phyloP scores from a whole-genome alignment of 768 basidiomycete species.

The Lactarius pseudohatsudake region DNA sequence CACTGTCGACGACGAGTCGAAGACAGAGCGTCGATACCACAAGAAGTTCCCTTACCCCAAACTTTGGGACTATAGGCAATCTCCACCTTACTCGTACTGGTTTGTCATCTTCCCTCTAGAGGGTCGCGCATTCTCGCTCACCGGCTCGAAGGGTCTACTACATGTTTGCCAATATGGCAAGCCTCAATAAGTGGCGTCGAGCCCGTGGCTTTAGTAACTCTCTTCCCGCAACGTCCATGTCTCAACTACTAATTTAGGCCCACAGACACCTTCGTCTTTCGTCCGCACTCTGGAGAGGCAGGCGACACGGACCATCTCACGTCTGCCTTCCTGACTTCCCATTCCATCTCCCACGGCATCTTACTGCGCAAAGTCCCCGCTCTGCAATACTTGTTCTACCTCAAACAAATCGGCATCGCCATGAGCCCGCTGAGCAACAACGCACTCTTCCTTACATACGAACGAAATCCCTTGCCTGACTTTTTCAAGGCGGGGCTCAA shows the following conservation, averaged over 20 bases:
- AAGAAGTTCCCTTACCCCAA: conserved; percentile 92
- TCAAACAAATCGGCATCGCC: conserved; percentile 97
- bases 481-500: conserved; percentile 97
- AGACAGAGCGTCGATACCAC: conserved; percentile 86
- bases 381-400: conserved; percentile 94
- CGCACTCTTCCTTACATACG: conserved; percentile 93
- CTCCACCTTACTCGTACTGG: conserved; percentile 97
- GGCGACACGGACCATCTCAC: conserved; percentile 98
- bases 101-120: conserved; percentile 37
- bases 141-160: conserved; percentile 79
- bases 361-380: conserved; percentile 96
- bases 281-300: conserved; percentile 97
- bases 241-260: conserved; percentile 14
- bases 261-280: conserved; percentile 91
- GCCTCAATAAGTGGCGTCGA: conserved; percentile 90
- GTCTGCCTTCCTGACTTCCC: conserved; percentile 92
- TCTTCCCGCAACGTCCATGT: background rate
- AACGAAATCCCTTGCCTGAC: conserved; percentile 94
- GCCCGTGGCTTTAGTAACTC: conserved; percentile 85
- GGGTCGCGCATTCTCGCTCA: conserved; percentile 14
- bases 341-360: conserved; percentile 99
- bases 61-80: conserved; percentile 85
- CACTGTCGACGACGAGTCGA: conserved; percentile 98
- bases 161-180: conserved; percentile 95
- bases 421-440: conserved; percentile 99